A percentile compares a stretch with the other conserved stretches of the same genome.
phyloP scores from a whole-genome alignment of 1,139 yeast species.

The Debaryomycetaceae sp. region DNA sequence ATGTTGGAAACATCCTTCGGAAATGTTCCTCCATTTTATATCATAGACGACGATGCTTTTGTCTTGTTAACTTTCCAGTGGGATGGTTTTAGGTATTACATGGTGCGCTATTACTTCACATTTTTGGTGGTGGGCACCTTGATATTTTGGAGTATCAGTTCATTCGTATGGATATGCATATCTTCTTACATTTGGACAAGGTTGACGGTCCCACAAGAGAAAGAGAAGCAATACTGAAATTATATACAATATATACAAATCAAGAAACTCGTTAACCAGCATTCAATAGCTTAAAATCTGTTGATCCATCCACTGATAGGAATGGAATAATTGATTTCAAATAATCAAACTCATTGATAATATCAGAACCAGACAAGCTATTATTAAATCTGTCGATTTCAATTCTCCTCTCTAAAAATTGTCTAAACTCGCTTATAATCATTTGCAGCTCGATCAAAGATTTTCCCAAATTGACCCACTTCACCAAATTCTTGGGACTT shows the following conservation, averaged over 20 bases:
- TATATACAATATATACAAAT: neutral
- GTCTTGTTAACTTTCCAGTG: slow-evolving; percentile 32
- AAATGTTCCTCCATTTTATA: slow-evolving; percentile 3
- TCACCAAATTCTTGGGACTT: slow-evolving; percentile 8
- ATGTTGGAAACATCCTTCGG: neutral
- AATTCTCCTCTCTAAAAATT: slow-evolving; percentile 41
- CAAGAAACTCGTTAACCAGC: slow-evolving; percentile 21
- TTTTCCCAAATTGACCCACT: slow-evolving; percentile 47
- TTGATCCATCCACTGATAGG: slow-evolving; percentile 37
- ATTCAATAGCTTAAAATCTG: slow-evolving; percentile 37
- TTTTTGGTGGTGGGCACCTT: slow-evolving; percentile 50
- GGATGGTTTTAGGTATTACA: slow-evolving; percentile 56
- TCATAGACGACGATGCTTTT: slow-evolving; percentile 12
- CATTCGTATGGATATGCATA: slow-evolving; percentile 24
- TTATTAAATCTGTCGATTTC: slow-evolving; percentile 33
- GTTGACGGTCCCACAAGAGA: neutral
- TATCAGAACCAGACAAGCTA: slow-evolving; percentile 7
- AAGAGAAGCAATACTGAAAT: neutral
- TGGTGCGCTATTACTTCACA: slow-evolving; percentile 46
- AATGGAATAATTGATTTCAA: slow-evolving; percentile 40
- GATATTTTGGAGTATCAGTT: slow-evolving; percentile 46
- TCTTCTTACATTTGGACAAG: slow-evolving; percentile 15
- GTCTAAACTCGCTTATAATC: slow-evolving; percentile 57
- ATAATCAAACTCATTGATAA: slow-evolving; percentile 28
- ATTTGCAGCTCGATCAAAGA: slow-evolving; percentile 65